Evolutionary conservation across 129 eudicot species (phyloP).

Genomic region (Glebionis coronaria): DNA sequence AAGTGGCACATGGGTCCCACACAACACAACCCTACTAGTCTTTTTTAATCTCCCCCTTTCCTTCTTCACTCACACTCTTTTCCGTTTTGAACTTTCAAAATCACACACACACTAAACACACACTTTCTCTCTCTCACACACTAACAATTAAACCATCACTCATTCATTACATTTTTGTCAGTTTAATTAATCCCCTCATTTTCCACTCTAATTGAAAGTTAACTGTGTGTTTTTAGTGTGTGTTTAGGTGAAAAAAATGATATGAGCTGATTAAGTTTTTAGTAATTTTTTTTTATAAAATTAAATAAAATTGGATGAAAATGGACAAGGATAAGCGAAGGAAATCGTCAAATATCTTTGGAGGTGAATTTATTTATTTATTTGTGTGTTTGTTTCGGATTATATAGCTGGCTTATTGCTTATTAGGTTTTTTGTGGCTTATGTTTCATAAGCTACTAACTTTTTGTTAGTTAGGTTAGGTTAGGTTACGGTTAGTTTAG

Average conservation of each 20-base stretch:
- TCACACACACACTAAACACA: slow-evolving; percentile 17
- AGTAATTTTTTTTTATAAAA: not conserved
- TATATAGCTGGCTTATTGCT: too few relatives aligned
- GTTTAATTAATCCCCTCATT: not conserved
- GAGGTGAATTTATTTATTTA: slow-evolving; percentile 21
- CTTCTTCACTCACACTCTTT: slow-evolving; percentile 1
- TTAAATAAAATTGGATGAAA: slow-evolving; percentile 4
- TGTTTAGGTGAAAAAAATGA: too few relatives aligned
- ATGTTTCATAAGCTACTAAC: too few relatives aligned
- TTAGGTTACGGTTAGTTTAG: too few relatives aligned
- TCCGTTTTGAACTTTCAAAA: slow-evolving; percentile 39
- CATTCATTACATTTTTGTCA: slow-evolving; percentile 26
- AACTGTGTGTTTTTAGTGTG: too few relatives aligned
- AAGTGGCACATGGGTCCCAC: not conserved
- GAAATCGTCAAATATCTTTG: slow-evolving; percentile 31
- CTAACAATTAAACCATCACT: too few relatives aligned
- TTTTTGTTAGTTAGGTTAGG: not conserved
- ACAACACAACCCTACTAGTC: slow-evolving; percentile 16
- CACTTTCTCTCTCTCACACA: slow-evolving; percentile 8
- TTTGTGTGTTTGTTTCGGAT: not conserved
- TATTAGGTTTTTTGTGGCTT: too few relatives aligned
- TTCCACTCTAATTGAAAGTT: too few relatives aligned
- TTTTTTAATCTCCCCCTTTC: slow-evolving; percentile 22
- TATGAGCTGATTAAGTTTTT: slow-evolving; percentile 12
- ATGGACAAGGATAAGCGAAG: slow-evolving; percentile 36